Base-by-base conservation (phyloP, 805 yeast species). In the Wickerhamiella lipophila region DNA sequence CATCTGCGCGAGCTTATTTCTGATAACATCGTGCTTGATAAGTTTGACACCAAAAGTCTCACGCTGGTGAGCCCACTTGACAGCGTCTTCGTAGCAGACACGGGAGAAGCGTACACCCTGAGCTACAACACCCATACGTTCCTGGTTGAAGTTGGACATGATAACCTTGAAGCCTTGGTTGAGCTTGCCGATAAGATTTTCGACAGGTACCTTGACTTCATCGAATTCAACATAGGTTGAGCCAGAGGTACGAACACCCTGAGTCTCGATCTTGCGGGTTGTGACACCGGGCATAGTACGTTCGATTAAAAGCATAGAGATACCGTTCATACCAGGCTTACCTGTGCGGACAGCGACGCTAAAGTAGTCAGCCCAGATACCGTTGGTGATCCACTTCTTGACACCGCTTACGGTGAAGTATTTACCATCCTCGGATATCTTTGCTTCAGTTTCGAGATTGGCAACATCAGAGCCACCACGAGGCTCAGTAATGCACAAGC, bases 371-470 rank as follows among this genome's bases (percentile, higher is more conserved):
- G 72, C 62, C 62, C 63, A 67, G 50, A 67, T 55, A 46, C 72
- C 72, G 55, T 69, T 69, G 51, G 72, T 69, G 61, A 68, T 68
- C 72, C 72, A 68, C 58, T 68, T 69, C 63, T 68, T 68, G 53
- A 58, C 63, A 41, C 72, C 72, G 52, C 67, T 68, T 49, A 68
- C 72, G 46, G 68, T 63, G 55, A 55, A 68, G 56, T 57, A 60
- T 63, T 66, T 65, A 34, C 72, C 72, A 51, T 68, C 72, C 12
- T 62, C 59, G 27, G 72, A 62, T 58, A 55, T 53, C 44, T 54
- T 62, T 35, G 72, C 72, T 9, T 66, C 55, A 29, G 71, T 64
- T 44, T 66, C 65, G 46, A 68, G 53, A 52, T 66, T 65, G 27
- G 72, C 72, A 9, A 68, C 72, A 52, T 68, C 72, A 38, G 70